Evolutionary conservation across 805 yeast genomes (phyloP), one percentile per base, ranked within the genome.

Genomic region (Nakazawaea ernobii): DNA sequence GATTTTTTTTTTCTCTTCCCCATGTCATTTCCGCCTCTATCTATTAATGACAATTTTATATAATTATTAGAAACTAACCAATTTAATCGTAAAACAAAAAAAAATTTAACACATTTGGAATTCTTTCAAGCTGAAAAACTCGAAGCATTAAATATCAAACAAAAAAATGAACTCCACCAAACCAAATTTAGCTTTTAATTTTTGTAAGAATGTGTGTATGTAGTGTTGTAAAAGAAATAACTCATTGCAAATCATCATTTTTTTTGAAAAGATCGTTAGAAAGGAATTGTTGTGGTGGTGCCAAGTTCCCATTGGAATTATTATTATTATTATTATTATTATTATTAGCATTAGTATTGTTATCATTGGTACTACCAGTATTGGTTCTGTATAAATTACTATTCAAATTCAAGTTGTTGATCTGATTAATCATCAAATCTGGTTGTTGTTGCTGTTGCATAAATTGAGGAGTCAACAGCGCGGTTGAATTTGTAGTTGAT

Each of bases 381-480:
- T 17, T 39, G 5, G 43, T 39, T 33, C 43, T 39, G 35, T 45
- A 45, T 28, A 45, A 39, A 10, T n/a, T 45, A 30, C 35, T 45
- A 20, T 45, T 45, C 45, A 46, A 46, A 30, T 20, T 46, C 14
- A 46, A 46, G 10, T 35, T 33, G 28, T 46, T 46, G 36, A 46
- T 46, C 42, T 46, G 49, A 17, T 41, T 46, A 6, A 46, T 14
- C 44, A 46, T 40, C 35, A 40, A 30, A 9, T 46, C 44, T 15
- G 36, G 20, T 17, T 43, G 46, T 8, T 35, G 28, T 35, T 40
- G 43, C 32, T n/a, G 38, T 26, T 42, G 45, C 39, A 42, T 32
- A 20, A 32, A 41, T 13, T 32, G 36, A 8, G 44, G 37, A 8
- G 36, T 32, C 44, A 41, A 41, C 30, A 20, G 33, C 4, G 39